These are phyloP conservation scores for Ananas comosus DNA, from an alignment of 176 grass and related monocot species.

Conservation along the genomic window DNA sequence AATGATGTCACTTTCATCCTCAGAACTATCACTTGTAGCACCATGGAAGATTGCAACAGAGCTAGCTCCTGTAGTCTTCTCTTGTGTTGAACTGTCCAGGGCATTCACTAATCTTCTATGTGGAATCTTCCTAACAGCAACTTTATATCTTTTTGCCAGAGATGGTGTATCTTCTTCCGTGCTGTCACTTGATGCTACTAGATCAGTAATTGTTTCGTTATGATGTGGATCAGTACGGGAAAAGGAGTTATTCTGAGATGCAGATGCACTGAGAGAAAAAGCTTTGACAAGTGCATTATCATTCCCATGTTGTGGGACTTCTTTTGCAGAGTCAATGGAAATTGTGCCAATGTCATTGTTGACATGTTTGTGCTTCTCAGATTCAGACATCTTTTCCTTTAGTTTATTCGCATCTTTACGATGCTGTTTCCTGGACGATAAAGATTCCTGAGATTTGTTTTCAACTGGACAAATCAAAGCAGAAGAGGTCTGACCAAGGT, in stretches of 20 bases:
- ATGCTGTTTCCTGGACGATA: slow-evolving; percentile 17
- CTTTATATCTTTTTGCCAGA: slow-evolving; percentile 27
- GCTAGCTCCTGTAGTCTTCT: slow-evolving; percentile 5
- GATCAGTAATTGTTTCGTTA: neutral
- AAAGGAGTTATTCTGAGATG: neutral
- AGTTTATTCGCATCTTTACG: slow-evolving; percentile 20
- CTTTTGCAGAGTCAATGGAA: slow-evolving; percentile 9
- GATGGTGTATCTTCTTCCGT: slow-evolving; percentile 32
- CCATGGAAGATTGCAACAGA: slow-evolving; percentile 29
- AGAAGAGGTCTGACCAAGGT: slow-evolving; percentile 19
- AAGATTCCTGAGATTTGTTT: slow-evolving; percentile 23
- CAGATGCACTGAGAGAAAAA: slow-evolving; percentile 19
- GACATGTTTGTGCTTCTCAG: slow-evolving; percentile 22
- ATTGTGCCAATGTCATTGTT: slow-evolving; percentile 16
- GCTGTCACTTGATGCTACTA: slow-evolving; percentile 47
- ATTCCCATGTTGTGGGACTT: slow-evolving; percentile 14
- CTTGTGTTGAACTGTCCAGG: slow-evolving; percentile 26
- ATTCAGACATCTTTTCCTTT: slow-evolving; percentile 21
- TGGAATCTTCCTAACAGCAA: slow-evolving; percentile 56
- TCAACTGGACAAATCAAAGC: neutral
- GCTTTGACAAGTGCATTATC: slow-evolving; percentile 25
- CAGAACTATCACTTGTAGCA: slow-evolving; percentile 35
- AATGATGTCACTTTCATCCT: slow-evolving; percentile 28
- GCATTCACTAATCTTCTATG: slow-evolving; percentile 27
- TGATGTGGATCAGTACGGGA: neutral